Conservation (phyloP, 495 filamentous ascomycete genomes). For the Neurospora cerealis region DNA sequence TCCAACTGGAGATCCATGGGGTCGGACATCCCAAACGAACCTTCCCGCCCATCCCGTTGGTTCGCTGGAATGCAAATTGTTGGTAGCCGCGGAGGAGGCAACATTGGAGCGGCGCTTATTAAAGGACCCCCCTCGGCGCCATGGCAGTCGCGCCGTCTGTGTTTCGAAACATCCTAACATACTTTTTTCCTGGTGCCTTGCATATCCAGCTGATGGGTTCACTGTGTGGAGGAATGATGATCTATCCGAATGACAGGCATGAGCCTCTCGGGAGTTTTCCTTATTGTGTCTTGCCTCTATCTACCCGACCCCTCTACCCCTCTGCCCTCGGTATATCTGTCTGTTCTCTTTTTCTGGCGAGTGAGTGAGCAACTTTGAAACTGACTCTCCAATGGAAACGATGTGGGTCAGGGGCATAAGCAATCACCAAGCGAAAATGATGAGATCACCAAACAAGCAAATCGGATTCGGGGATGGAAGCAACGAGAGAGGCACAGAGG, state of each 20-base stretch:
- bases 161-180: not conserved
- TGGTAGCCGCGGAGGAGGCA: not conserved
- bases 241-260: not conserved
- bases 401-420: not conserved
- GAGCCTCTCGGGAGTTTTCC: not conserved
- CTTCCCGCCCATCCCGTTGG: not conserved
- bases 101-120: not conserved
- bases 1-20: not conserved
- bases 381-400: not conserved
- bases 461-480: not conserved
- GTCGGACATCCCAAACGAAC: not conserved
- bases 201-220: not conserved
- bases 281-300: not conserved
- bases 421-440: not conserved
- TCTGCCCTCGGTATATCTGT: not conserved
- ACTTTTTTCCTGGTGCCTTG: not conserved
- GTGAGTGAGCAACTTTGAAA: not conserved
- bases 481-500: not conserved
- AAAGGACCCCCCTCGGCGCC: not conserved
- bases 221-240: not conserved
- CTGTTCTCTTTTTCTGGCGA: not conserved
- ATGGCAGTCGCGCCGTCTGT: not conserved
- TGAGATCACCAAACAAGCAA: not conserved
- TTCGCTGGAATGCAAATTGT: not conserved
- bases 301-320: not conserved